These are phyloP conservation scores for Ophidiomyces ophidiicola DNA, from an alignment of 2,329 filamentous ascomycete species.

Conservation along the genomic window DNA sequence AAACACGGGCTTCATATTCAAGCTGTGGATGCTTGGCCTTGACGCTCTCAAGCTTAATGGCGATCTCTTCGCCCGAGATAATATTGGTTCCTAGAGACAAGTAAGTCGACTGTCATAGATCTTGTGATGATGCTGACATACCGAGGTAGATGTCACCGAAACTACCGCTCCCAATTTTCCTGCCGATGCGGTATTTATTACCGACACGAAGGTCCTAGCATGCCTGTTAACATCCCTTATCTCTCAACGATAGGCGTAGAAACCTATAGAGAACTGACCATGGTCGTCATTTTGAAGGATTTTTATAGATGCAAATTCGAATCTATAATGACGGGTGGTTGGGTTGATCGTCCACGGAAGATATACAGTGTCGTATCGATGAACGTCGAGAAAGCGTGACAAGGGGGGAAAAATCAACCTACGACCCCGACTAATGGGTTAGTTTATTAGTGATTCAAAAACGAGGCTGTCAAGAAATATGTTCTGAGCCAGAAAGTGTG, in stretches of 20 bases:
- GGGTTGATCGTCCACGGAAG: background rate
- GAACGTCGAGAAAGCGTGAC: too few relatives aligned
- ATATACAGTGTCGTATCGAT: too few relatives aligned
- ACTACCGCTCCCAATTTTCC: constrained; percentile 94
- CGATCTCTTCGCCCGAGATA: constrained; percentile 97
- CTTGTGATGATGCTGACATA: constrained; percentile 31
- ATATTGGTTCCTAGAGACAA: constrained; percentile 87
- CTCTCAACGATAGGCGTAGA: too few relatives aligned
- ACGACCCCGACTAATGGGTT: background rate
- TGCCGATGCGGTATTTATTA: constrained; percentile 98
- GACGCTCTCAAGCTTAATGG: constrained; percentile 98
- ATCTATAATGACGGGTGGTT: background rate
- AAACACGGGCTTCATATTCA: constrained; percentile 92
- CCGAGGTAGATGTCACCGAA: constrained; percentile 97
- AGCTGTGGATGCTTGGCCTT: constrained; percentile 99
- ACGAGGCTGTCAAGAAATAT: background rate
- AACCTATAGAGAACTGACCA: constrained; percentile 36
- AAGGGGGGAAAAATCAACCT: background rate
- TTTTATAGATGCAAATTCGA: background rate
- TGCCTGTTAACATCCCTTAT: constrained; percentile 16
- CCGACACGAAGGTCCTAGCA: constrained; percentile 95
- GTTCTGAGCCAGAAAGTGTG: too few relatives aligned
- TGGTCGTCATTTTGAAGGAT: constrained; percentile 46
- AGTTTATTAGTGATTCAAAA: background rate
- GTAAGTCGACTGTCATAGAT: too few relatives aligned